phyloP scores from a whole-genome alignment of 768 basidiomycete genomes.

The Tulasnella sp. region DNA sequence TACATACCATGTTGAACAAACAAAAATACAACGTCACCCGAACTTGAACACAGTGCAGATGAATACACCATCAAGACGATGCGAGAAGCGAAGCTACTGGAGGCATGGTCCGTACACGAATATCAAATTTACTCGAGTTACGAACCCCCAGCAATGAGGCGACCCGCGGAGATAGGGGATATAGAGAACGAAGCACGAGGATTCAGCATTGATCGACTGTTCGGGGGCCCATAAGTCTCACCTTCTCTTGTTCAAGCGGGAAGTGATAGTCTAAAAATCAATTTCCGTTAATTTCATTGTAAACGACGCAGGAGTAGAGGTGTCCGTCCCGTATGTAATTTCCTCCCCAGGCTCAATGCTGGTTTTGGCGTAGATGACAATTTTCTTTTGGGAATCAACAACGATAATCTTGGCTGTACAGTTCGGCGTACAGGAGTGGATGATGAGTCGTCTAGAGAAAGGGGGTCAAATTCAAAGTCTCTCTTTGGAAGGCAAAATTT shows the following conservation, averaged over 20 bases:
- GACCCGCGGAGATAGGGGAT: slow-evolving; percentile 90
- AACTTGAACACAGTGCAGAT: too few relatives aligned
- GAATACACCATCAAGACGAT: too few relatives aligned
- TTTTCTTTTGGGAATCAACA: slow-evolving; percentile 81
- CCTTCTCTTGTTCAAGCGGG: slow-evolving; percentile 94
- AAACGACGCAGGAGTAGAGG: slow-evolving; percentile 14
- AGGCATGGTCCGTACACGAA: not conserved
- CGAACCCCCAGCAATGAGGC: slow-evolving; percentile 84
- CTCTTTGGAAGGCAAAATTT: slow-evolving; percentile 16
- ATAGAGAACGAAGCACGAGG: slow-evolving; percentile 23
- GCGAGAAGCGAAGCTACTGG: too few relatives aligned
- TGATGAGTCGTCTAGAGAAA: slow-evolving; percentile 76
- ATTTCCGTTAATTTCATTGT: not conserved
- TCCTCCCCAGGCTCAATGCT: slow-evolving; percentile 95
- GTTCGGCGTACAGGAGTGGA: slow-evolving; percentile 92
- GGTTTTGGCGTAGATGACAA: slow-evolving; percentile 97
- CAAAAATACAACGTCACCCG: too few relatives aligned
- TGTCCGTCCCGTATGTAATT: slow-evolving; percentile 79
- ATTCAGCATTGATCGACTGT: too few relatives aligned
- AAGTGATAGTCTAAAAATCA: slow-evolving; percentile 83
- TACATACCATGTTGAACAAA: not conserved
- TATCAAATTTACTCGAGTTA: slow-evolving; percentile 54
- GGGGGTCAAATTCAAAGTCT: slow-evolving; percentile 14
- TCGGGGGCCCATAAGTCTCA: slow-evolving; percentile 9
- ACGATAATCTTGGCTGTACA: slow-evolving; percentile 45